phyloP scores from a whole-genome alignment of 2,329 filamentous ascomycete species.

The Penicillium psychrosexuale region DNA sequence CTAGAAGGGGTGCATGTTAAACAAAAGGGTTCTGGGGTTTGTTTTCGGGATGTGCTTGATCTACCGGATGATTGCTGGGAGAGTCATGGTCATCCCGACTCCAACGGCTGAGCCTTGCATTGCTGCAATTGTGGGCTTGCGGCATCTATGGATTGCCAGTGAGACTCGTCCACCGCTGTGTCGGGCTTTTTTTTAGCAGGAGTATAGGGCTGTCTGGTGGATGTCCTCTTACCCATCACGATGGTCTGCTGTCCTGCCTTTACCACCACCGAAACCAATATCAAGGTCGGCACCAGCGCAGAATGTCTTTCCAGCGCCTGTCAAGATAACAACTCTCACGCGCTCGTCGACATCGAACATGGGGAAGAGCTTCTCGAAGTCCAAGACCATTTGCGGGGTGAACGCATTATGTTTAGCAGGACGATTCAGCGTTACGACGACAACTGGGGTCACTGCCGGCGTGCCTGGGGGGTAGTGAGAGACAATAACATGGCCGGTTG shows the following conservation, averaged over 20 bases:
- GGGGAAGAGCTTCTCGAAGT: constrained; percentile 39
- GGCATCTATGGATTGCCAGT: constrained; percentile 56
- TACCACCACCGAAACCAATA: constrained; percentile 47
- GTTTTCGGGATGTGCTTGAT: not conserved
- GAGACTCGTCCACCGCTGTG: constrained; percentile 29
- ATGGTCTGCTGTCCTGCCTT: constrained; percentile 44
- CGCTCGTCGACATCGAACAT: constrained; percentile 52
- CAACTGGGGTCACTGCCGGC: constrained; percentile 47
- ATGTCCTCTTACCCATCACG: constrained; percentile 49
- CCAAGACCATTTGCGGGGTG: constrained; percentile 50
- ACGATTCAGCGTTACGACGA: constrained; percentile 53
- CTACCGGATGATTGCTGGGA: constrained; percentile 53
- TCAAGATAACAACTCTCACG: constrained; percentile 55
- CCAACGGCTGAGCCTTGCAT: constrained; percentile 57
- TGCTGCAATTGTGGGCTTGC: constrained; percentile 56
- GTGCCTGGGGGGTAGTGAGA: constrained; percentile 46
- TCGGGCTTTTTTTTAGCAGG: constrained; percentile 39
- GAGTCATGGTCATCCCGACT: constrained; percentile 58
- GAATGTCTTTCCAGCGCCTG: constrained; percentile 45
- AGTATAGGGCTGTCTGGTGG: constrained; percentile 9
- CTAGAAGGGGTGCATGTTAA: constrained; percentile 21
- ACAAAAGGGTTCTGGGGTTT: not conserved
- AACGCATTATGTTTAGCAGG: constrained; percentile 60
- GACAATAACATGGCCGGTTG: constrained; percentile 35
- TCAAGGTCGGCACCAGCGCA: constrained; percentile 59